Conservation (phyloP, 202 grass and related monocot genomes). For the Schoenoplectus triqueter region DNA sequence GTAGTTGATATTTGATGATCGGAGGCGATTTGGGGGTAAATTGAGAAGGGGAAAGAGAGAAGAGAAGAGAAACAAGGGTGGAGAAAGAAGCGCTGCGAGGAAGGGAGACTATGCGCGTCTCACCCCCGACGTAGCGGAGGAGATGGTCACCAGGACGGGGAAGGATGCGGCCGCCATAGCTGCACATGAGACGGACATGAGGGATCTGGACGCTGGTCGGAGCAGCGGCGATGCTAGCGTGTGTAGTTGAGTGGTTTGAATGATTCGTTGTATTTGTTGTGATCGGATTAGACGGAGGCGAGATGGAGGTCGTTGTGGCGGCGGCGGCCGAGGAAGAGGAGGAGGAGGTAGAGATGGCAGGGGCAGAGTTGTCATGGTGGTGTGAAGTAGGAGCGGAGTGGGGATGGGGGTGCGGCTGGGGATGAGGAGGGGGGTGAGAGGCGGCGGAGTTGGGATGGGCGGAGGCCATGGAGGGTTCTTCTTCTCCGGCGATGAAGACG, state of each 20-base stretch:
- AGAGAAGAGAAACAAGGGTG: slow-evolving; percentile 51
- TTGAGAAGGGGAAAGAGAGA: slow-evolving; percentile 44
- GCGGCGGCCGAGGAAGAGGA: slow-evolving; percentile 23
- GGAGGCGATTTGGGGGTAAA: slow-evolving; percentile 38
- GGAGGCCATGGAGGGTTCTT: not conserved
- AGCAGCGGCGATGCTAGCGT: not conserved
- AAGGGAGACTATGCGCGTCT: slow-evolving; percentile 80
- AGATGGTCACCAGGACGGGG: slow-evolving; percentile 69
- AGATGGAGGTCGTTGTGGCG: slow-evolving; percentile 32
- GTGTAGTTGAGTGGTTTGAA: not conserved
- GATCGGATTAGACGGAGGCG: slow-evolving; percentile 37
- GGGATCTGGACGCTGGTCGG: slow-evolving; percentile 34
- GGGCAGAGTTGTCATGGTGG: slow-evolving; percentile 23
- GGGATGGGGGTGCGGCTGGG: not conserved
- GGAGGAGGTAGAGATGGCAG: slow-evolving; percentile 35
- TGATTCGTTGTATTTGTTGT: not conserved
- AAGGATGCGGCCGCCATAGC: slow-evolving; percentile 82
- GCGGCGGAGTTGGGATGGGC: not conserved
- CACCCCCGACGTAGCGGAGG: slow-evolving; percentile 79
- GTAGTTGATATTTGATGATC: slow-evolving; percentile 68
- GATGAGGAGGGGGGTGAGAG: slow-evolving; percentile 1
- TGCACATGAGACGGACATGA: slow-evolving; percentile 72
- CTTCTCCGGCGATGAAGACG: slow-evolving; percentile 10
- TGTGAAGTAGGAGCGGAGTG: not conserved
- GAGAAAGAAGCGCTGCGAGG: slow-evolving; percentile 58